Evolutionary conservation across 805 yeast genomes (phyloP).

Genomic region (Schwanniomyces polymorphus): DNA sequence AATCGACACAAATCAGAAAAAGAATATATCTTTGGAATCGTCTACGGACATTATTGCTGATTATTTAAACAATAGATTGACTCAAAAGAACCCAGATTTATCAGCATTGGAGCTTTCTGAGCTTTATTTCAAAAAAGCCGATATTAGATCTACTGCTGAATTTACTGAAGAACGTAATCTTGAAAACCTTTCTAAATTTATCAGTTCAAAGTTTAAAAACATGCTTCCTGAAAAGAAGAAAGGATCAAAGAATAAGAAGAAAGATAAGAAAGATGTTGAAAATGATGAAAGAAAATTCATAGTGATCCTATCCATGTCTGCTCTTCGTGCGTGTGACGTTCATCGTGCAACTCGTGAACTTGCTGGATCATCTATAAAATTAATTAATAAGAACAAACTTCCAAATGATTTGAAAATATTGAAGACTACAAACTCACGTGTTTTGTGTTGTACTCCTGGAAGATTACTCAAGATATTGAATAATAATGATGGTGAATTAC

Average conservation of each 20-base stretch:
- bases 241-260: constrained; percentile 5
- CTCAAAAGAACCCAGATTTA: constrained; percentile 61
- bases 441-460: constrained; percentile 66
- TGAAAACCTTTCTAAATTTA: constrained; percentile 55
- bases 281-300: constrained; percentile 43
- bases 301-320: constrained; percentile 67
- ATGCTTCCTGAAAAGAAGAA: constrained; percentile 42
- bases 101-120: constrained; percentile 78
- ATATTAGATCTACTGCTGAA: constrained; percentile 62
- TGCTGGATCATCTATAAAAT: constrained; percentile 59
- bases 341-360: constrained; percentile 57
- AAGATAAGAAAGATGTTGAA: constrained; percentile 5
- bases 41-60: constrained; percentile 67
- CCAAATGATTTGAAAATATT: constrained; percentile 57
- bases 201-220: constrained; percentile 49
- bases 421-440: constrained; percentile 43
- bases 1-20: constrained; percentile 59
- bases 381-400: constrained; percentile 73
- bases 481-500: constrained; percentile 42
- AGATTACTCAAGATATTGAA: constrained; percentile 50
- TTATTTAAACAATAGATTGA: constrained; percentile 59
- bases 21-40: constrained; percentile 47
- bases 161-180: constrained; percentile 52
- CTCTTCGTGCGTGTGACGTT: constrained; percentile 84
- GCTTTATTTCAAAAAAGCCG: constrained; percentile 52